phyloP scores from a whole-genome alignment of 1,284 basidiomycete species.

The Ganoderma resinaceum region DNA sequence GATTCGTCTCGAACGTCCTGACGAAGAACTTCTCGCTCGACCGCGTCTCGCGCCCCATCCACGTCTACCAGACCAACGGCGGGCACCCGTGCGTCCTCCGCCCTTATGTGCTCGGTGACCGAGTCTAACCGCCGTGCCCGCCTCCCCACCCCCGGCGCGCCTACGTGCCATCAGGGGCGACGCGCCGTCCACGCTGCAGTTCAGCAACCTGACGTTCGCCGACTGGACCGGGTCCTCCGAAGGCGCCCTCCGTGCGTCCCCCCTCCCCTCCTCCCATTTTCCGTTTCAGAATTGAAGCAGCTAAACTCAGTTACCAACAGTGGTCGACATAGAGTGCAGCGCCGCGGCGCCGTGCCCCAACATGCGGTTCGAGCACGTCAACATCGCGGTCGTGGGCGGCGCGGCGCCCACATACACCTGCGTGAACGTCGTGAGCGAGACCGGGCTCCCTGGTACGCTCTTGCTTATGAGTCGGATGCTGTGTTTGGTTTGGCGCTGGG shows the following conservation, averaged over 20 bases:
- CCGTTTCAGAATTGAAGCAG: not conserved
- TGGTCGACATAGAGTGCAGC: conserved; percentile 62
- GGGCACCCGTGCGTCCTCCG: conserved; percentile 49
- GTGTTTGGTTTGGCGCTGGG: not conserved
- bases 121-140: too few relatives aligned
- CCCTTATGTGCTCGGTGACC: not conserved
- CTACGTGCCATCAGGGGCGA: conserved; percentile 48
- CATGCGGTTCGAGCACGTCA: conserved; percentile 52
- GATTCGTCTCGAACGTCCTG: conserved; percentile 59
- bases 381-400: conserved; percentile 47
- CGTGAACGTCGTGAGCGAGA: conserved; percentile 52
- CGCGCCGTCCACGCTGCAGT: conserved; percentile 54
- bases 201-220: conserved; percentile 54
- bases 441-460: conserved; percentile 47
- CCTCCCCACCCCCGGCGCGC: too few relatives aligned
- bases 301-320: conserved; percentile 36
- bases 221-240: conserved; percentile 56
- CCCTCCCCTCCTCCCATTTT: not conserved
- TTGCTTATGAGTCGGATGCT: not conserved
- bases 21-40: conserved; percentile 54
- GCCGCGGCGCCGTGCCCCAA: conserved; percentile 54
- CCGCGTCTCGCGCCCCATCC: conserved; percentile 52
- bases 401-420: conserved; percentile 50
- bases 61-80: conserved; percentile 61
- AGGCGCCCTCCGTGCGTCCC: conserved; percentile 49